Conservation (phyloP, 2,329 filamentous ascomycete genomes). For the Xenoacremonium recifei region DNA sequence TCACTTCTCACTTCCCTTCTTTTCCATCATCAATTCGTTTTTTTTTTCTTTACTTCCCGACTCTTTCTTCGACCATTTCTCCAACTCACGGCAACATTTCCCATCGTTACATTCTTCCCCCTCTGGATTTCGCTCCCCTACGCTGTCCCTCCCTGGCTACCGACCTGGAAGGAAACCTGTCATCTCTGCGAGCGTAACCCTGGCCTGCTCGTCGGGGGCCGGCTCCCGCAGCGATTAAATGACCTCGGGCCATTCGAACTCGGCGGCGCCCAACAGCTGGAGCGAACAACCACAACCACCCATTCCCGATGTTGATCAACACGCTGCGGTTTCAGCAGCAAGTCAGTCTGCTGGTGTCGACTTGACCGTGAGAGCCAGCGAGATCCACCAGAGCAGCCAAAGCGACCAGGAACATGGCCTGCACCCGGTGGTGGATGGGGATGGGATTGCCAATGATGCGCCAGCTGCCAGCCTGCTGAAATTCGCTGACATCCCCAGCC, state of each 20-base stretch:
- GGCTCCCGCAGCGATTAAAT: conserved; percentile 2
- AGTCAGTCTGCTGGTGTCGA: too few relatives aligned
- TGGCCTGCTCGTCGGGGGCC: neutral
- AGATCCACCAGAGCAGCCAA: neutral
- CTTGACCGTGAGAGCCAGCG: neutral
- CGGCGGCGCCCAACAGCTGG: neutral
- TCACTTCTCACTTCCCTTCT: neutral
- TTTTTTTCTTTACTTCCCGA: too few relatives aligned
- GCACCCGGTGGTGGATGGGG: neutral
- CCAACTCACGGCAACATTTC: neutral
- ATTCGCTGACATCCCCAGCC: conserved; percentile 27
- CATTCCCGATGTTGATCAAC: too few relatives aligned
- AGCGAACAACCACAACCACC: neutral
- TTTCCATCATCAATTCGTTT: neutral
- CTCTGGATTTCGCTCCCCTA: neutral
- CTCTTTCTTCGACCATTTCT: neutral
- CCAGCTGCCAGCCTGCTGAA: conserved; percentile 24
- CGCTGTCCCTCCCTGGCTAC: too few relatives aligned
- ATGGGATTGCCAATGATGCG: conserved; percentile 21
- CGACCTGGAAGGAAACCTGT: too few relatives aligned
- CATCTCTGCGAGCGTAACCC: neutral
- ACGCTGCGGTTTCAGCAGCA: too few relatives aligned
- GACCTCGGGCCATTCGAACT: neutral
- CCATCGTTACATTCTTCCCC: neutral
- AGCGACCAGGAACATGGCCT: neutral